A percentile compares a stretch with the other conserved stretches of the same genome.
Conservation (phyloP, 441 rosid genomes). For the Adansonia grandidieri region DNA sequence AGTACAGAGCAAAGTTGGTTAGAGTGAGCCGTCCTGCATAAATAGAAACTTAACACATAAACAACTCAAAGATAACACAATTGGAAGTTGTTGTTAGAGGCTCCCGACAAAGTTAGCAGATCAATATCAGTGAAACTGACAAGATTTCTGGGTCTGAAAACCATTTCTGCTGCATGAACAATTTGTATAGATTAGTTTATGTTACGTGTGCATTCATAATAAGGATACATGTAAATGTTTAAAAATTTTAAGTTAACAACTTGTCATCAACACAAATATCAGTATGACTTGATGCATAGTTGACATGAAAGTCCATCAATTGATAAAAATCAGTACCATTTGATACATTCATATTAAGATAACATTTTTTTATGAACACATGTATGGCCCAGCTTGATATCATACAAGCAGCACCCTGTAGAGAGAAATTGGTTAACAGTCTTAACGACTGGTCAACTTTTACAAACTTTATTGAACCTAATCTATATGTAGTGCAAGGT, state of each 20-base stretch:
- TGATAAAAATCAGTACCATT: conserved; percentile 6
- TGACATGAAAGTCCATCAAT: conserved; percentile 15
- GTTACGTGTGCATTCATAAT: not conserved
- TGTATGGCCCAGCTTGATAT: conserved; percentile 2
- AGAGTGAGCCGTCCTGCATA: conserved; percentile 81
- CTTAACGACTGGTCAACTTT: not conserved
- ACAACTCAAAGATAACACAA: conserved; percentile 21
- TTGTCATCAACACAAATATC: not conserved
- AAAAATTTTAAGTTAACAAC: not conserved
- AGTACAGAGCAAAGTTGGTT: conserved; percentile 79
- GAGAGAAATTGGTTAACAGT: conserved; percentile 6
- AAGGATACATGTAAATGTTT: not conserved
- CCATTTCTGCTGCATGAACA: not conserved
- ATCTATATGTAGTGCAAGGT: not conserved
- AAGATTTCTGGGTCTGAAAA: not conserved
- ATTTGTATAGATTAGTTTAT: not conserved
- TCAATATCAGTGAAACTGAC: conserved; percentile 21
- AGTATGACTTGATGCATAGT: not conserved
- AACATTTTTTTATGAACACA: conserved; percentile 15
- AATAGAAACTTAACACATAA: conserved; percentile 34
- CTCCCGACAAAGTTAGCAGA: conserved; percentile 22
- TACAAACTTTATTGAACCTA: not conserved
- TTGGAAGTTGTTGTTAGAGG: conserved; percentile 15
- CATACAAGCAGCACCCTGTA: conserved; percentile 13
- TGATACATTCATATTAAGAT: conserved; percentile 2